These are phyloP conservation scores for Diplotaxis tenuifolia DNA, from an alignment of 345 rosid species.

Conservation along the genomic window DNA sequence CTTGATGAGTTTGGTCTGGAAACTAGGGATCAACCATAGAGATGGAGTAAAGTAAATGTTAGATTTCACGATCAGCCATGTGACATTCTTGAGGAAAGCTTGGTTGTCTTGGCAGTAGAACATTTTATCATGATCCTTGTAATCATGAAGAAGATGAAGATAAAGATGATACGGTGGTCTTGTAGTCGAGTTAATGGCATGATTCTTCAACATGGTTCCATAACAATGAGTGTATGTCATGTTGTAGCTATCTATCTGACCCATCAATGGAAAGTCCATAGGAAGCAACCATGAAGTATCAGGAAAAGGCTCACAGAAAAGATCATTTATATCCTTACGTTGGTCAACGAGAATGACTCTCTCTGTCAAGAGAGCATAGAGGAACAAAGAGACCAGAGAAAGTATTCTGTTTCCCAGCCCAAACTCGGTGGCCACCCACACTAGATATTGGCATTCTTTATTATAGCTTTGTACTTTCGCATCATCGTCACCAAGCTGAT, in stretches of 20 bases:
- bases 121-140: slow-evolving; percentile 31
- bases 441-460: slow-evolving; percentile 49
- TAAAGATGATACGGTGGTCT: slow-evolving; percentile 23
- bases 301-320: no score
- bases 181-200: slow-evolving; percentile 17
- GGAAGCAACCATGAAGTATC: slow-evolving; percentile 58
- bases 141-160: slow-evolving; percentile 32
- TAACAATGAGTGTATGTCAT: slow-evolving; percentile 12
- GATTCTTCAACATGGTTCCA: slow-evolving; percentile 25
- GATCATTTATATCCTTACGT: slow-evolving; percentile 40
- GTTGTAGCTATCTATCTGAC: slow-evolving; percentile 36
- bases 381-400: slow-evolving; percentile 49
- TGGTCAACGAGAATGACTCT: slow-evolving; percentile 55
- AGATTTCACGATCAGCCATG: slow-evolving; percentile 38
- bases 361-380: slow-evolving; percentile 56
- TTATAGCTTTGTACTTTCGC: neutral
- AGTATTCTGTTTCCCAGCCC: slow-evolving; percentile 65
- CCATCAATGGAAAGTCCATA: slow-evolving; percentile 43
- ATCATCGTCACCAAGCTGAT: slow-evolving; percentile 7
- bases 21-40: slow-evolving; percentile 34
- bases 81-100: slow-evolving; percentile 6
- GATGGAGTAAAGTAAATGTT: slow-evolving; percentile 34
- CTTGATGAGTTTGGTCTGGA: slow-evolving; percentile 26
- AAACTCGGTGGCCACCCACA: slow-evolving; percentile 43
- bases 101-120: slow-evolving; percentile 39